Evolutionary conservation across 1,284 basidiomycete species (phyloP).

Genomic region (Naganishia cerealis): DNA sequence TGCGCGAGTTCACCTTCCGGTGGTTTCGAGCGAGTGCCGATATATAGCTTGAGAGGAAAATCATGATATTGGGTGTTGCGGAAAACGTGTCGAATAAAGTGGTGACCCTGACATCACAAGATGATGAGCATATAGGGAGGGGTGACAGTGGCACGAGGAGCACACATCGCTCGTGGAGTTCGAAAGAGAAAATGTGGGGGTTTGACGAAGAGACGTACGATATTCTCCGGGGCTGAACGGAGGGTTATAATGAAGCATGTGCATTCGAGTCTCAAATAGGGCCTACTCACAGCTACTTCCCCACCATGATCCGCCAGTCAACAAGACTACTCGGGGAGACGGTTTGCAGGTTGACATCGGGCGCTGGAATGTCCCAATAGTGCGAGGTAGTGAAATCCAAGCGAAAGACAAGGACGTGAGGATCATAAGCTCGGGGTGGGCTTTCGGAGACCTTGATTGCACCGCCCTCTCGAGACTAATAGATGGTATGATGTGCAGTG

Average conservation of each 20-base stretch:
- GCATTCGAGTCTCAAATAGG: neutral
- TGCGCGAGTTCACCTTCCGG: constrained; percentile 10
- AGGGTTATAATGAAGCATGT: neutral
- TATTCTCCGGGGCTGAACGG: constrained; percentile 6
- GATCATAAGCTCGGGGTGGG: neutral
- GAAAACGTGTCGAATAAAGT: neutral
- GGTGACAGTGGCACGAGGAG: neutral
- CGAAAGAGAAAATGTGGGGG: neutral
- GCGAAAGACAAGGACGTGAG: neutral
- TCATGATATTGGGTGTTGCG: constrained; percentile 3
- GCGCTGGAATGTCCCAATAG: neutral
- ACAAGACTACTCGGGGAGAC: constrained; percentile 7
- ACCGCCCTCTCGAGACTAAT: too few species aligned
- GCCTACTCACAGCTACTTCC: constrained; percentile 16
- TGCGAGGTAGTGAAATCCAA: neutral
- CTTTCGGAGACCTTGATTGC: neutral
- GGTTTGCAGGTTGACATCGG: neutral
- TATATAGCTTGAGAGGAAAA: constrained; percentile 12
- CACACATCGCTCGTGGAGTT: neutral
- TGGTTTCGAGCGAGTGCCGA: constrained; percentile 4
- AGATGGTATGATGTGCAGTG: too few species aligned
- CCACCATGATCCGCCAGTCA: constrained; percentile 34
- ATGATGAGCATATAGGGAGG: neutral
- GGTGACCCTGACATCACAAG: constrained; percentile 1
- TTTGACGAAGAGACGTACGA: constrained; percentile 3